Evolutionary conservation across 2,329 filamentous ascomycete genomes (phyloP).

Genomic region (Fusarium protoensiforme): DNA sequence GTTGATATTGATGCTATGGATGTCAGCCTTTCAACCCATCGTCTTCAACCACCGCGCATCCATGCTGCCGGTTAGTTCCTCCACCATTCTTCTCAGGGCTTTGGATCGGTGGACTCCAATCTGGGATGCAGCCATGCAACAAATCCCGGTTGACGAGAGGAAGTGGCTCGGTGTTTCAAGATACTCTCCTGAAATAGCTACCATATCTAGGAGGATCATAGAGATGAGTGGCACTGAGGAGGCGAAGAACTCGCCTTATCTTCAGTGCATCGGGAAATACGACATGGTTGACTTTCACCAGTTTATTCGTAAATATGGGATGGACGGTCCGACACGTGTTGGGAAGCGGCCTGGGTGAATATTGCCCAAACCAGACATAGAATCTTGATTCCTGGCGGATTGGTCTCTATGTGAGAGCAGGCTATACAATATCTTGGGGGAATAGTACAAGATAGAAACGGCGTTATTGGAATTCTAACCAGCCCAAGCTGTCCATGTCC

Average conservation of each 20-base stretch:
- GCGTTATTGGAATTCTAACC: neutral
- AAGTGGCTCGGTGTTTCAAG: slow-evolving; percentile 21
- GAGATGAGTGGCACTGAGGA: neutral
- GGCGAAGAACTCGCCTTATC: slow-evolving; percentile 1
- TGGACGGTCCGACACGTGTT: neutral
- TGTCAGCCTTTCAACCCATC: slow-evolving; percentile 5
- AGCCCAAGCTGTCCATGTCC: neutral
- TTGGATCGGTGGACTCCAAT: slow-evolving; percentile 27
- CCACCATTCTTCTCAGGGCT: neutral
- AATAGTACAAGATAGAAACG: neutral
- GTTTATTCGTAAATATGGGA: slow-evolving; percentile 1
- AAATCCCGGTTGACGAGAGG: neutral
- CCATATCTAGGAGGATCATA: slow-evolving; percentile 5
- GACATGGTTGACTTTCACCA: slow-evolving; percentile 16
- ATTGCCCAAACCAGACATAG: neutral
- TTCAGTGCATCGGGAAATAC: slow-evolving; percentile 3
- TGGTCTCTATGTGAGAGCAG: neutral
- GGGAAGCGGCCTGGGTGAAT: too few species aligned
- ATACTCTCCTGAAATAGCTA: slow-evolving; percentile 9
- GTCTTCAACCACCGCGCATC: slow-evolving; percentile 22
- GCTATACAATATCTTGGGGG: neutral
- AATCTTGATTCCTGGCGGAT: accelerated
- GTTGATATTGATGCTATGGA: neutral
- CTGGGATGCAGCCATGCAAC: neutral
- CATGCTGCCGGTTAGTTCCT: neutral